Evolutionary conservation across 257 asterid species (phyloP).

Genomic region (Solanum tacnaense): DNA sequence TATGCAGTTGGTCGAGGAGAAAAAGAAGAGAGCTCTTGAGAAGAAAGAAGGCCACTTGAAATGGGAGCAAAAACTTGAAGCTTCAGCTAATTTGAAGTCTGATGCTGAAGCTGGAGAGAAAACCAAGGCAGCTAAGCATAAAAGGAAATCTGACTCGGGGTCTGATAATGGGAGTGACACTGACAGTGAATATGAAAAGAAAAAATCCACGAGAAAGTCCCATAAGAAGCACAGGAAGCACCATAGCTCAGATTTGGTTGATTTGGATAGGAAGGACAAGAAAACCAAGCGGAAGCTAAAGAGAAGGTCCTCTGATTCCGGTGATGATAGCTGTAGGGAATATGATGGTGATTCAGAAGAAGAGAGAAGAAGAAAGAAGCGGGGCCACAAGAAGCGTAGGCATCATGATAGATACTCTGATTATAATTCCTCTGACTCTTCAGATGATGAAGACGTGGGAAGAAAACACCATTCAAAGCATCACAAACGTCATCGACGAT

Average conservation of each 20-base stretch:
- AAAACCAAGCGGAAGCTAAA: conserved; percentile 46
- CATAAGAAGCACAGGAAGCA: conserved; percentile 10
- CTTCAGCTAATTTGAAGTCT: conserved; percentile 66
- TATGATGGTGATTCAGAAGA: conserved; percentile 37
- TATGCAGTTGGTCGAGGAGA: conserved; percentile 93
- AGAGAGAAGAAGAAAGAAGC: conserved; percentile 39
- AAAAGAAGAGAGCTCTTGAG: conserved; percentile 72
- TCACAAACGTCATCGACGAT: conserved; percentile 21
- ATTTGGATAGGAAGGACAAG: conserved; percentile 47
- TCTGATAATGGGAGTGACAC: conserved; percentile 37
- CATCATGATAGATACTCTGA: conserved; percentile 23
- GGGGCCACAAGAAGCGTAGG: conserved; percentile 30
- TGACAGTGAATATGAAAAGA: conserved; percentile 26
- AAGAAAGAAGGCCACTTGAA: conserved; percentile 85
- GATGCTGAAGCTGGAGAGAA: conserved; percentile 64
- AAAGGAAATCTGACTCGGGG: conserved; percentile 44
- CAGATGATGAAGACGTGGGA: conserved; percentile 20
- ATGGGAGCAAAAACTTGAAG: conserved; percentile 98
- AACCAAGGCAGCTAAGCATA: conserved; percentile 45
- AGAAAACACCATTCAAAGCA: conserved; percentile 17
- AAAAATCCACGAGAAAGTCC: conserved; percentile 44
- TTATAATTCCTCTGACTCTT: conserved; percentile 30
- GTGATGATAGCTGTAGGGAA: conserved; percentile 36
- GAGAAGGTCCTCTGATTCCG: conserved; percentile 33
- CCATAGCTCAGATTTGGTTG: conserved; percentile 31